Conservation (phyloP, 108 stramenopile species). For the Schizochytrium sp. region DNA sequence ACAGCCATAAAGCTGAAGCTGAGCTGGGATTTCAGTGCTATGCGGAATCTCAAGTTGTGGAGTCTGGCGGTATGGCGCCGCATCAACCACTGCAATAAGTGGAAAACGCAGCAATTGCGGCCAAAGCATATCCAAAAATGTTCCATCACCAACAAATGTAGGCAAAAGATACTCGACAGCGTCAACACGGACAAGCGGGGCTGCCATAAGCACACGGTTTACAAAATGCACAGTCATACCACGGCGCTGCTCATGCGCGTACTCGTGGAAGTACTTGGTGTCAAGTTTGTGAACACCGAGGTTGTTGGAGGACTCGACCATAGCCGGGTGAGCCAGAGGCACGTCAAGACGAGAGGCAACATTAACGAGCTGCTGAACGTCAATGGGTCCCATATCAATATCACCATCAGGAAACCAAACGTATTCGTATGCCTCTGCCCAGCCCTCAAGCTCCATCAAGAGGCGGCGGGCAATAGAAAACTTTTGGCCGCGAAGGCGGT, state of each 20-base stretch:
- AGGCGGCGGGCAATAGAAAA: background rate
- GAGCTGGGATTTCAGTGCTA: background rate
- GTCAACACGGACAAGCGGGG: background rate
- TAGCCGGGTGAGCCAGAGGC: constrained; percentile 4
- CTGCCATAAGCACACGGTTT: constrained; percentile 2
- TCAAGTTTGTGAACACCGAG: background rate
- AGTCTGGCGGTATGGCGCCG: background rate
- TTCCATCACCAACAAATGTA: background rate
- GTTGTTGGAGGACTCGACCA: background rate
- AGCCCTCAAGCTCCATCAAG: background rate
- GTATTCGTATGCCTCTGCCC: background rate
- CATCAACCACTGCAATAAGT: constrained; percentile 7
- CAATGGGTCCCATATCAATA: background rate
- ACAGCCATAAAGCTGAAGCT: constrained; percentile 7
- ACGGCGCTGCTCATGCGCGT: background rate
- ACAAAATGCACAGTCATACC: constrained; percentile 21
- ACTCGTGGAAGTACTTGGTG: background rate
- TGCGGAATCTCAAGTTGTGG: background rate
- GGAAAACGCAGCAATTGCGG: background rate
- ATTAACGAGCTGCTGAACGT: background rate
- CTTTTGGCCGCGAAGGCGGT: constrained; percentile 36
- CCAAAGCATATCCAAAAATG: background rate
- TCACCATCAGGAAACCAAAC: constrained; percentile 12
- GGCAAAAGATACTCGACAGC: constrained; percentile 15
- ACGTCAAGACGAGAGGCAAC: background rate